phyloP scores from a whole-genome alignment of 192 early-diverging fungal species.

The Backusella westeae region DNA sequence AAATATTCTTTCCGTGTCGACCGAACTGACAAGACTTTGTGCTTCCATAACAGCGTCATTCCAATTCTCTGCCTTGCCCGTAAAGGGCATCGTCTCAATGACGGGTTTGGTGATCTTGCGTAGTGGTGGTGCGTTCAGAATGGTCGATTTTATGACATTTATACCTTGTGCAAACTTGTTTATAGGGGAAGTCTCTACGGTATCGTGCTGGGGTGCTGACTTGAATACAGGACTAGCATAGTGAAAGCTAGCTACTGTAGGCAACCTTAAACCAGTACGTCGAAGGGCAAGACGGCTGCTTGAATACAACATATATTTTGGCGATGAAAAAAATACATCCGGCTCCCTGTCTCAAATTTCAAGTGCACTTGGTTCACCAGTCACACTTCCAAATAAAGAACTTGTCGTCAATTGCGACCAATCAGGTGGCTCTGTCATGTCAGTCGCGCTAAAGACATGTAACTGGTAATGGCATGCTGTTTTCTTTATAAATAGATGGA shows the following conservation, averaged over 20 bases:
- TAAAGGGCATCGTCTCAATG: constrained; percentile 28
- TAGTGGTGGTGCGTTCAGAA: constrained; percentile 19
- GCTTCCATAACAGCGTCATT: constrained; percentile 50
- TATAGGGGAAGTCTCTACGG: constrained; percentile 13
- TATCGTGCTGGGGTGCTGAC: background rate
- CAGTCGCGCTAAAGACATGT: no score
- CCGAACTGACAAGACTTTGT: constrained; percentile 43
- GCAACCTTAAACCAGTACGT: background rate
- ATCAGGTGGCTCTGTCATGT: no score
- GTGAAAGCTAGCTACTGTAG: background rate
- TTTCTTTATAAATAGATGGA: no score
- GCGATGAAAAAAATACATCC: background rate
- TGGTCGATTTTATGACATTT: constrained; percentile 23
- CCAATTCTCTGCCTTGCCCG: constrained; percentile 40
- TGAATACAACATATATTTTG: background rate
- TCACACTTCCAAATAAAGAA: background rate
- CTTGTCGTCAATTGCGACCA: background rate
- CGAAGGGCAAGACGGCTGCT: background rate
- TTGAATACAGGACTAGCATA: background rate
- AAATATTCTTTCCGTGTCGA: constrained; percentile 41
- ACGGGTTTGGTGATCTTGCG: constrained; percentile 23
- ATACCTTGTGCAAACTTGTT: constrained; percentile 25
- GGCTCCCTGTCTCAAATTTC: background rate
- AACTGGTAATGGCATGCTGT: no score
- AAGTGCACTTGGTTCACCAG: background rate